Evolutionary conservation across 2,329 filamentous ascomycete species (phyloP), one percentile per base, ranked within the genome.

Genomic region (Sphaceloma murrayae): DNA sequence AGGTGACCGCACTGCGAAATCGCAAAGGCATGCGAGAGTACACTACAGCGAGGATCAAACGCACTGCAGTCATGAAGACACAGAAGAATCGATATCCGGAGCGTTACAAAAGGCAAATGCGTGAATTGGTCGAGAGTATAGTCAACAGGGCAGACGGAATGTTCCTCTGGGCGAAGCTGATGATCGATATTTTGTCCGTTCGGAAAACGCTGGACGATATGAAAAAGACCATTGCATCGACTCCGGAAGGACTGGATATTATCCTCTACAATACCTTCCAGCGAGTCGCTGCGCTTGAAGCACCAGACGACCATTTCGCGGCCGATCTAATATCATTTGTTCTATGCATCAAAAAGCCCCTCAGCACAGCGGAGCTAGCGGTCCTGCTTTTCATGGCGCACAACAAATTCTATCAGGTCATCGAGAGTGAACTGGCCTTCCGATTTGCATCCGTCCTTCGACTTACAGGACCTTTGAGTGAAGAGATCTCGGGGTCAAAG

Each of bases 101-200:
- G n/a, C 19, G 16, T 26, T 11, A n/a, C 3, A 22, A 38, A 8
- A 14, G 9, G 13, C 21, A 24, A 13, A 22, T 22, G 24, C 11
- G 16, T 14, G 27, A 22, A 8, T 24, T 38, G 6, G 24, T 38
- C 13, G 10, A 38, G 18, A 38, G 19, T 3, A 21, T 38, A 13
- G 34, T 38, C 8, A 26, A 11, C 11, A 24, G 19, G 8, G 24
- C 34, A 4, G 19, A 38, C 17, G 34, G 34, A 19, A 38, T 38
- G 34, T 38, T 38, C 11, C 34, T 38, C 34, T 38, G 34, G 34
- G 18, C 34, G 6, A 38, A 26, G 13, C 34, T 38, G 6, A 38
- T 38, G 34, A n/a, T 38, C 8, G 34, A 38, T 38, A 10, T 19
- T 5, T 13, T 38, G n/a, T 38, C 34, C 7, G 24, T 14, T 14